These are phyloP conservation scores for Parastagonospora avenae DNA, from an alignment of 2,329 filamentous ascomycete genomes.

Conservation along the genomic window DNA sequence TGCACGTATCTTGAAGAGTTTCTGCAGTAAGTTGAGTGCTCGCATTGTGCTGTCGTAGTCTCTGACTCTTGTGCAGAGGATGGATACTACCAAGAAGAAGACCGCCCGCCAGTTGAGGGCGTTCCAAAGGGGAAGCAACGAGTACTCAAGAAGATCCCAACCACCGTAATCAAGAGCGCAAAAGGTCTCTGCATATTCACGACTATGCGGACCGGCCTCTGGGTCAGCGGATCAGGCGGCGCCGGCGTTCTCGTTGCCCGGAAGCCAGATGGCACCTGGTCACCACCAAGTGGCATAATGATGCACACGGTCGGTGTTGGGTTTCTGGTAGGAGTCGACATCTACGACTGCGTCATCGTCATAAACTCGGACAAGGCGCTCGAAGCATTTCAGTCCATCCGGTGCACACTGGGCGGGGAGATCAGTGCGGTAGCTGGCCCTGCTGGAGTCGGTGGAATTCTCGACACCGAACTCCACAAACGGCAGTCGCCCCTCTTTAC, in stretches of 20 bases:
- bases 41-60: background rate
- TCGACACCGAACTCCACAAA: slow-evolving; percentile 73
- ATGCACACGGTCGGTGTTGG: slow-evolving; percentile 87
- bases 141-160: slow-evolving; percentile 81
- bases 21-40: slow-evolving; percentile 72
- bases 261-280: slow-evolving; percentile 87
- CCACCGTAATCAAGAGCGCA: slow-evolving; percentile 81
- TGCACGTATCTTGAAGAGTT: slow-evolving; percentile 84
- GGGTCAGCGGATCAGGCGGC: slow-evolving; percentile 88
- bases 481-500: slow-evolving; percentile 75
- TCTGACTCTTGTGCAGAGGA: slow-evolving; percentile 55
- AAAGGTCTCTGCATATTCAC: slow-evolving; percentile 93
- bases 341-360: slow-evolving; percentile 93
- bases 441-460: slow-evolving; percentile 73
- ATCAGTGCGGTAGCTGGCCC: slow-evolving; percentile 78
- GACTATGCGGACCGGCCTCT: slow-evolving; percentile 90
- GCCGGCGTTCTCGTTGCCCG: slow-evolving; percentile 85
- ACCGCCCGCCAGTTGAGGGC: slow-evolving; percentile 49
- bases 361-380: slow-evolving; percentile 87
- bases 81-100: slow-evolving; percentile 69
- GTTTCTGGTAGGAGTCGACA: slow-evolving; percentile 89
- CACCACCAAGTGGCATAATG: slow-evolving; percentile 86
- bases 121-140: slow-evolving; percentile 67
- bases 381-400: slow-evolving; percentile 79
- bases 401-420: slow-evolving; percentile 81